phyloP scores from a whole-genome alignment of 768 basidiomycete species.

The Mycena rosella region DNA sequence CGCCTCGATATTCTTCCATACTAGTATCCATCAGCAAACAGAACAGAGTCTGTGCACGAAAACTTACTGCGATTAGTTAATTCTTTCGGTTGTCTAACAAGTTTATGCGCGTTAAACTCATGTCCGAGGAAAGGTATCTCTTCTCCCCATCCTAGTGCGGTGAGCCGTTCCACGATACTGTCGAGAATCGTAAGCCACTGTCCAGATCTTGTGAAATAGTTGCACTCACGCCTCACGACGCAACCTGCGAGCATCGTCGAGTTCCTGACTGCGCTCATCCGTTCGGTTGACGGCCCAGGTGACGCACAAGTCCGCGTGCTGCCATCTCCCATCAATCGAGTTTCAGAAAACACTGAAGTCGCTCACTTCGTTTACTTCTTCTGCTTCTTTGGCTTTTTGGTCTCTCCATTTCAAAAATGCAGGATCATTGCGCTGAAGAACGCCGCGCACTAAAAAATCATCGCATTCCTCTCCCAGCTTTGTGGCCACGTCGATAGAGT shows the following conservation, averaged over 20 bases:
- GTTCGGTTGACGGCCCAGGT: slow-evolving; percentile 15
- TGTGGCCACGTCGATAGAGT: slow-evolving; percentile 4
- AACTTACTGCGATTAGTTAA: slow-evolving; percentile 29
- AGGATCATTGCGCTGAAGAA: not conserved
- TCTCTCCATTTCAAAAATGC: slow-evolving; percentile 14
- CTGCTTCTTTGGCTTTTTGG: slow-evolving; percentile 5
- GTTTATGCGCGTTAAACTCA: slow-evolving; percentile 9
- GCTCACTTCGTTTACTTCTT: slow-evolving; percentile 4
- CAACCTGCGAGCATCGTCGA: slow-evolving; percentile 19
- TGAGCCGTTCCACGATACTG: slow-evolving; percentile 25
- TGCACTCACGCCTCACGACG: slow-evolving; percentile 21
- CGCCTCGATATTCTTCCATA: slow-evolving; percentile 30
- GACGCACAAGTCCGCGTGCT: slow-evolving; percentile 15
- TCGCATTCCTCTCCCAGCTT: slow-evolving; percentile 15
- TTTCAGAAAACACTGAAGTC: not conserved
- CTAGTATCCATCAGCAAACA: slow-evolving; percentile 4
- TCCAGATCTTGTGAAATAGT: not conserved
- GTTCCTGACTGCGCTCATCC: slow-evolving; percentile 15
- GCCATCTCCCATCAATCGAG: not conserved
- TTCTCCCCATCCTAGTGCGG: slow-evolving; percentile 27
- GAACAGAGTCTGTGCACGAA: not conserved
- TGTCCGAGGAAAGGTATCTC: not conserved
- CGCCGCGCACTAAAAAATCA: not conserved
- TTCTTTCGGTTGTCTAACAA: slow-evolving; percentile 29
- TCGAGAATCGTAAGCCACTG: not conserved